Percentiles rank a stretch among this genome's conserved stretches.
Conservation (phyloP, 1,139 yeast species). For the Diutina neorugosa region DNA sequence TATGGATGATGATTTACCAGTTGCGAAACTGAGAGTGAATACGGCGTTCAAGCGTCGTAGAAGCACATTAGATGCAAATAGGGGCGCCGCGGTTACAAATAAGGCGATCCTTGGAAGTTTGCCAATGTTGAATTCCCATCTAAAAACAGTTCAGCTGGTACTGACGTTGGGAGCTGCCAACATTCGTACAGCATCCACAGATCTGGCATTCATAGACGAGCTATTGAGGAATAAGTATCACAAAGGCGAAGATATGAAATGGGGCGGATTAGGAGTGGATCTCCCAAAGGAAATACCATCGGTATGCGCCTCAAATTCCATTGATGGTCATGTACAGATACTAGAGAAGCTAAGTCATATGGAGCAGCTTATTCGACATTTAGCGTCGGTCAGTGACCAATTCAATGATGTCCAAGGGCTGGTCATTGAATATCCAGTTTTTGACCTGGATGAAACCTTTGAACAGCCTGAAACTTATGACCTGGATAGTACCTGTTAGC, state of each 20-base stretch:
- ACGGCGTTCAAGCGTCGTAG: not conserved
- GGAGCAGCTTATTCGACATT: not conserved
- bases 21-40: not conserved
- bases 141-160: not conserved
- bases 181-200: conserved; percentile 1
- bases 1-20: not conserved
- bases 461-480: not conserved
- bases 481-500: not conserved
- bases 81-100: not conserved
- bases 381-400: not conserved
- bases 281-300: not conserved
- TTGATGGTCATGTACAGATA: not conserved
- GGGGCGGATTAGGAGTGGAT: not conserved
- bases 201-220: conserved; percentile 2
- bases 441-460: conserved; percentile 1
- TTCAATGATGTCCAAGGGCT: not conserved
- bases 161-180: not conserved
- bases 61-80: not conserved
- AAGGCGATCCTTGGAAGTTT: not conserved
- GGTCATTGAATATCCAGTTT: not conserved
- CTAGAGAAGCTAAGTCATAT: not conserved
- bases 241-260: not conserved
- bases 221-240: not conserved
- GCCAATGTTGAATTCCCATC: not conserved
- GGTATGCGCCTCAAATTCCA: not conserved